Evolutionary conservation across 768 basidiomycete species (phyloP).

Genomic region (Termitomyces sp.): DNA sequence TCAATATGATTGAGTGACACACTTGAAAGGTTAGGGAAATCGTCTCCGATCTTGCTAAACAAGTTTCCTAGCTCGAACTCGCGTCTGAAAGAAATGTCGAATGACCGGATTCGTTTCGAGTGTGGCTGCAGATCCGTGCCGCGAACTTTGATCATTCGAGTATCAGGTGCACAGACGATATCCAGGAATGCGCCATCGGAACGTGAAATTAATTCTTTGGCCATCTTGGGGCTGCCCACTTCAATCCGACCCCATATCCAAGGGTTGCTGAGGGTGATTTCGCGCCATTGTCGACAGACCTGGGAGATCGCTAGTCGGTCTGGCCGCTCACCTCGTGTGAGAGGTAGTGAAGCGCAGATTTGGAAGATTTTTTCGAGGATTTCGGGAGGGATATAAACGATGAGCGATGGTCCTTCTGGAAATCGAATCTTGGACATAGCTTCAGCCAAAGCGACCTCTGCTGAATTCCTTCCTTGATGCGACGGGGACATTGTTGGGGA

Average conservation of each 20-base stretch:
- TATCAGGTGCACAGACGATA: conserved; percentile 1
- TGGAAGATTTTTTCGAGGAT: conserved; percentile 8
- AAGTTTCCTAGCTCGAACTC: conserved; percentile 4
- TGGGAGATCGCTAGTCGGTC: conserved; percentile 10
- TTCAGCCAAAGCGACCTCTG: not conserved
- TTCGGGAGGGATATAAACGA: conserved; percentile 5
- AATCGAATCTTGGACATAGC: conserved; percentile 2
- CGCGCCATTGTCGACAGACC: conserved; percentile 8
- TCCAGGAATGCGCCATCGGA: conserved; percentile 2
- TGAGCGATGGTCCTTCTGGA: conserved; percentile 1
- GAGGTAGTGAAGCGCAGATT: conserved; percentile 5
- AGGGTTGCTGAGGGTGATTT: conserved; percentile 3
- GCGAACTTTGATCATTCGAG: conserved; percentile 1
- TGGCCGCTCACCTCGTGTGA: conserved; percentile 1
- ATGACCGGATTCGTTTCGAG: conserved; percentile 1
- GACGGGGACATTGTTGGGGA: not conserved
- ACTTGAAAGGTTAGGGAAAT: conserved; percentile 4
- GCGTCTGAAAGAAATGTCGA: conserved; percentile 7
- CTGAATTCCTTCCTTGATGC: not conserved
- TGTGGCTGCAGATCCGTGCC: conserved; percentile 3
- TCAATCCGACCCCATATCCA: conserved; percentile 10
- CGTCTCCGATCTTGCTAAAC: conserved; percentile 4
- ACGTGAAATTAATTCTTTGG: conserved; percentile 4
- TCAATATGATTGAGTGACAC: conserved; percentile 5
- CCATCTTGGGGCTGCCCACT: conserved; percentile 4